A percentile compares a stretch with the other conserved stretches of the same genome.
These are phyloP conservation scores for Aleurites moluccanus DNA, from an alignment of 441 rosid genomes.

Conservation along the genomic window DNA sequence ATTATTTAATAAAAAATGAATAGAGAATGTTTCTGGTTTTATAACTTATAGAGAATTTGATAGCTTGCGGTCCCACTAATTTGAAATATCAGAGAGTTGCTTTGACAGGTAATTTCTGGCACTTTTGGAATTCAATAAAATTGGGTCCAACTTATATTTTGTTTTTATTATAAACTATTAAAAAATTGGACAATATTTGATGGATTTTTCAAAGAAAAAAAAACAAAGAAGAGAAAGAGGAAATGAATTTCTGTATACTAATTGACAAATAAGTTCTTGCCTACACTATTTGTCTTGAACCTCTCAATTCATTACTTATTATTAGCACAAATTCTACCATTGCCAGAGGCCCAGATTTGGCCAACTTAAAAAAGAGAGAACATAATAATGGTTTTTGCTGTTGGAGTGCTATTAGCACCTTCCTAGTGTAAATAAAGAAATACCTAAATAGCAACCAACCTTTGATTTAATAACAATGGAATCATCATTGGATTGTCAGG, in stretches of 20 bases:
- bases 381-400: no score
- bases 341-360: not conserved
- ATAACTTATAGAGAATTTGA: slow-evolving; percentile 9
- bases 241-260: not conserved
- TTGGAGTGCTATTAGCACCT: no score
- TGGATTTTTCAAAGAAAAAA: not conserved
- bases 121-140: slow-evolving; percentile 32
- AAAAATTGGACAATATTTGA: not conserved
- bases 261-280: not conserved
- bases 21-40: slow-evolving; percentile 19
- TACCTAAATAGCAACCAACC: no score
- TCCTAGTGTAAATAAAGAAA: no score
- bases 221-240: not conserved
- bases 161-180: not conserved
- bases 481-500: no score
- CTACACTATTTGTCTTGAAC: not conserved
- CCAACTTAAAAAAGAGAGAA: not conserved
- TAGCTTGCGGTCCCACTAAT: slow-evolving; percentile 8
- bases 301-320: not conserved
- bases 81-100: not conserved
- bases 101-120: slow-evolving; percentile 16
- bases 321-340: not conserved
- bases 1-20: not conserved
- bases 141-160: slow-evolving; percentile 15
- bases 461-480: no score